Evolutionary conservation across 2,329 filamentous ascomycete genomes (phyloP).

Genomic region (Ophiosphaerella narmari): DNA sequence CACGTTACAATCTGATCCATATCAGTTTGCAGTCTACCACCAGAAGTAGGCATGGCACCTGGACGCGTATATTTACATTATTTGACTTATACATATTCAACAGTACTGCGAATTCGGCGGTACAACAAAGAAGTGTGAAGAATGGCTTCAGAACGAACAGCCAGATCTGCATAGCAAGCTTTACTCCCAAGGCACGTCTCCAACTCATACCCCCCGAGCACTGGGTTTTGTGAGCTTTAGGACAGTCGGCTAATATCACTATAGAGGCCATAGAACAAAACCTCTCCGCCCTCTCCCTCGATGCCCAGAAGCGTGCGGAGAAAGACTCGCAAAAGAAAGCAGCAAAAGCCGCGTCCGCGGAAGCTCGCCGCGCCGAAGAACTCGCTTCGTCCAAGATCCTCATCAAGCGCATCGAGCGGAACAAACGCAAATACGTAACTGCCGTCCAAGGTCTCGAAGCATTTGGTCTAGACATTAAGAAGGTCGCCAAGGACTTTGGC

Average conservation of each 20-base stretch:
- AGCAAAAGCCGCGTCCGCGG: slow-evolving; percentile 86
- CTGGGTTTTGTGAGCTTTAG: neutral
- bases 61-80: slow-evolving; percentile 3
- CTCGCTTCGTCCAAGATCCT: slow-evolving; percentile 81
- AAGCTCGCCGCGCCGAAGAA: slow-evolving; percentile 80
- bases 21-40: slow-evolving; percentile 67
- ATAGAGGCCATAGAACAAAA: slow-evolving; percentile 74
- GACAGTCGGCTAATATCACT: slow-evolving; percentile 2
- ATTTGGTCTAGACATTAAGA: slow-evolving; percentile 92
- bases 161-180: slow-evolving; percentile 74
- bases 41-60: slow-evolving; percentile 63
- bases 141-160: slow-evolving; percentile 84
- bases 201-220: neutral
- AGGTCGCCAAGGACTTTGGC: slow-evolving; percentile 92
- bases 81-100: slow-evolving; percentile 11
- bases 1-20: slow-evolving; percentile 21
- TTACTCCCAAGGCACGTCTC: slow-evolving; percentile 77
- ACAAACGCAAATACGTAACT: slow-evolving; percentile 97
- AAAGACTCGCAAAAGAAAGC: slow-evolving; percentile 98
- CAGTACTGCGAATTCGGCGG: slow-evolving; percentile 99
- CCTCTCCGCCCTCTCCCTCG: slow-evolving; percentile 82
- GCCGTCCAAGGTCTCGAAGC: slow-evolving; percentile 88
- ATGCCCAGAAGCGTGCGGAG: slow-evolving; percentile 90
- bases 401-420: slow-evolving; percentile 97
- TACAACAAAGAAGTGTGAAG: slow-evolving; percentile 93